phyloP scores from a whole-genome alignment of 2,329 filamentous ascomycete species.

The Aspergillus sp. region DNA sequence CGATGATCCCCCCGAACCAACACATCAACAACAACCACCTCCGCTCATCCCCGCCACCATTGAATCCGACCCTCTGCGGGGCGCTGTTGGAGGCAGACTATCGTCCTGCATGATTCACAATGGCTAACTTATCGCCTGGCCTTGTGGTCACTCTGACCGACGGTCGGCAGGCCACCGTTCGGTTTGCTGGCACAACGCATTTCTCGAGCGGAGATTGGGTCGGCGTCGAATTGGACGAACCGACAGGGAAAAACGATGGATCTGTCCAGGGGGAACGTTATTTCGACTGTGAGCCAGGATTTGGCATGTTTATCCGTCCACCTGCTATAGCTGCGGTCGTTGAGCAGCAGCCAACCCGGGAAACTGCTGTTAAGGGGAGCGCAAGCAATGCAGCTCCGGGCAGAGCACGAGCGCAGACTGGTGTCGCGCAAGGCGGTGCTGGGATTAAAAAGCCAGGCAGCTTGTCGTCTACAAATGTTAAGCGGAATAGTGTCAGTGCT shows the following conservation, averaged over 20 bases:
- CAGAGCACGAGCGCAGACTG: conserved; percentile 38
- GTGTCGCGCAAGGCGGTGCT: conserved; percentile 27
- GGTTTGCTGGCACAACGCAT: conserved; percentile 72
- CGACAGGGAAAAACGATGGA: conserved; percentile 89
- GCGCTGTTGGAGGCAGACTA: conserved; percentile 6
- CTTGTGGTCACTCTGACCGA: conserved; percentile 76
- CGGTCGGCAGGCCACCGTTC: conserved; percentile 70
- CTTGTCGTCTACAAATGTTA: conserved; percentile 52
- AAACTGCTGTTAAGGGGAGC: conserved; percentile 20
- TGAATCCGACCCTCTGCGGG: conserved; percentile 1
- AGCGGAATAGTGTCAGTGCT: conserved; percentile 65
- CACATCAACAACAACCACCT: not conserved
- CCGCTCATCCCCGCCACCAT: conserved; percentile 4
- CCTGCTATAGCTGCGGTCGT: conserved; percentile 57
- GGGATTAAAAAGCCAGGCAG: conserved; percentile 40
- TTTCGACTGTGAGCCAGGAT: conserved; percentile 67
- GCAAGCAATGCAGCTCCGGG: conserved; percentile 17
- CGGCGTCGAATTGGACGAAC: conserved; percentile 78
- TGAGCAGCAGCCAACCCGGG: conserved; percentile 32
- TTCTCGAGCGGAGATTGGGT: conserved; percentile 85
- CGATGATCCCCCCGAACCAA: no score
- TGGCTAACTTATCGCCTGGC: conserved; percentile 47
- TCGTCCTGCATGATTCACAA: conserved; percentile 12
- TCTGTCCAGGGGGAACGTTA: conserved; percentile 83
- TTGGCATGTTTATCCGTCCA: conserved; percentile 85